Evolutionary conservation across 2,329 filamentous ascomycete genomes (phyloP).

Genomic region (Nannizzia gypsea): DNA sequence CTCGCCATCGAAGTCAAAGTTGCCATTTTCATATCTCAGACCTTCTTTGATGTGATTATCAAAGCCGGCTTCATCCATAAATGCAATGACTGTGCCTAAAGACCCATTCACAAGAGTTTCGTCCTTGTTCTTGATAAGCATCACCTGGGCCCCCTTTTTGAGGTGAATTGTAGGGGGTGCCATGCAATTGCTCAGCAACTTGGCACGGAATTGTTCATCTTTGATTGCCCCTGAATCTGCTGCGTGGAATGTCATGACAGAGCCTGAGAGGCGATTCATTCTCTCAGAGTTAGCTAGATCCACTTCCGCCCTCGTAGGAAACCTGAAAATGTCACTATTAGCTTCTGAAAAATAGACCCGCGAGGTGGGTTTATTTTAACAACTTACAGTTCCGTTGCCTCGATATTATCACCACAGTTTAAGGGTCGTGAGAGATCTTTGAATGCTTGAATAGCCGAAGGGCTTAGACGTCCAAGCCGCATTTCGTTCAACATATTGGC

Average conservation of each 20-base stretch:
- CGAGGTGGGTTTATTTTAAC: background rate
- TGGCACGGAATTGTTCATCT: conserved; percentile 60
- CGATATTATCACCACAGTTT: conserved; percentile 59
- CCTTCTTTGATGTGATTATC: conserved; percentile 36
- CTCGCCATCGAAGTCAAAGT: conserved; percentile 34
- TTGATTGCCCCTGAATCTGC: conserved; percentile 57
- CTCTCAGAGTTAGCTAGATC: conserved; percentile 70
- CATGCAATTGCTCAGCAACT: conserved; percentile 80
- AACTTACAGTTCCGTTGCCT: conserved; percentile 68
- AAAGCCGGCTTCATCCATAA: conserved; percentile 60
- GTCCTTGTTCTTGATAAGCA: conserved; percentile 99
- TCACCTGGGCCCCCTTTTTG: conserved; percentile 89
- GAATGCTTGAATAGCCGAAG: conserved; percentile 67
- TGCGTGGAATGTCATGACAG: conserved; percentile 57
- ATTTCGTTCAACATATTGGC: conserved; percentile 96
- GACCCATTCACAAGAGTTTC: conserved; percentile 89
- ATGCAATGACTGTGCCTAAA: conserved; percentile 69
- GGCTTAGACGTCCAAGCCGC: conserved; percentile 70
- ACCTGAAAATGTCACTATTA: conserved; percentile 37
- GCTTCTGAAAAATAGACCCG: conserved; percentile 1
- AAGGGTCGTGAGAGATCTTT: conserved; percentile 59
- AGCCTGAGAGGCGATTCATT: conserved; percentile 60
- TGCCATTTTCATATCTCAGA: conserved; percentile 43
- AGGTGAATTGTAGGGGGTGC: conserved; percentile 68
- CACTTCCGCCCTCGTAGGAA: conserved; percentile 81